These are phyloP conservation scores for Thelonectria olida DNA, from an alignment of 2,329 filamentous ascomycete species.

Conservation along the genomic window DNA sequence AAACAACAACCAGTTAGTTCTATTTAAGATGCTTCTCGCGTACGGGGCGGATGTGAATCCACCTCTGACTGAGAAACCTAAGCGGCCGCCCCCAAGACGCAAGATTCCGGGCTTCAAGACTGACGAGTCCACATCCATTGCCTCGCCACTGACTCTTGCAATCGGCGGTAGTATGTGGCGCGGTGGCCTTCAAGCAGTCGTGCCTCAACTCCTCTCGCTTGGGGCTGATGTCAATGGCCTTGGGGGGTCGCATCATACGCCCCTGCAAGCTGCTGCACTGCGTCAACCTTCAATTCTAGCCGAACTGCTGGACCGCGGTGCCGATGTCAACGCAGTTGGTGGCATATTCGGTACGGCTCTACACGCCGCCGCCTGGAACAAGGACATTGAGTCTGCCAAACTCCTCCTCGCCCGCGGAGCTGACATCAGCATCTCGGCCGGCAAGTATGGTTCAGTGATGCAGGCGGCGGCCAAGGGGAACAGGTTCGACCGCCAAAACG, in stretches of 20 bases:
- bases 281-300: neutral
- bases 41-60: neutral
- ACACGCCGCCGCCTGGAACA: conserved; percentile 3
- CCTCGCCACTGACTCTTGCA: neutral
- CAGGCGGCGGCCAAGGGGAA: conserved; percentile 1
- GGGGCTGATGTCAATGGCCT: neutral
- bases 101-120: neutral
- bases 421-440: neutral
- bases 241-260: neutral
- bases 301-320: neutral
- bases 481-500: neutral
- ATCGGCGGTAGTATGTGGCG: neutral
- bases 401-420: neutral
- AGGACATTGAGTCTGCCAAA: neutral
- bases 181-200: neutral
- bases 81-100: neutral
- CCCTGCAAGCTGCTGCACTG: neutral
- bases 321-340: neutral
- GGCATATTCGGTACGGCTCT: conserved; percentile 4
- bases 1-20: neutral
- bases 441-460: neutral
- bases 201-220: neutral
- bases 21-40: neutral
- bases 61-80: neutral
- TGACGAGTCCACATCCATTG: neutral